phyloP scores from a whole-genome alignment of 1,139 yeast species.

The Tardiomyces digboiensis region DNA sequence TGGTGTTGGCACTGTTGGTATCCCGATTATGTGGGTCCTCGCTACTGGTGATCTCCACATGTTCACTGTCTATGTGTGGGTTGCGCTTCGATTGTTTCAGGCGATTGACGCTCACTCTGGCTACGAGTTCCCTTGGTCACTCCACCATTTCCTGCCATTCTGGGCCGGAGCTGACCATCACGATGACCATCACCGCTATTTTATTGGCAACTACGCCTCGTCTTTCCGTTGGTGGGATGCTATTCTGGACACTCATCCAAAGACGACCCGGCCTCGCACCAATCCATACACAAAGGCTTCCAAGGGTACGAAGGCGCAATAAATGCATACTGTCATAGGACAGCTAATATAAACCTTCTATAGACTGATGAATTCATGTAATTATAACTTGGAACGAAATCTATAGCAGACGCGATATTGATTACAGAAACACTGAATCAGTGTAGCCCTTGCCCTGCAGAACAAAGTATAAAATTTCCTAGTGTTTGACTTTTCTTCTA shows the following conservation, averaged over 20 bases:
- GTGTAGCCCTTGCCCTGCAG: too few relatives aligned
- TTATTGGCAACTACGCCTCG: slow-evolving; percentile 86
- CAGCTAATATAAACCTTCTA: too few relatives aligned
- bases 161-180: slow-evolving; percentile 99
- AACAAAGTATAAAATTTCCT: too few relatives aligned
- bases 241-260: slow-evolving; percentile 59
- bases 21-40: slow-evolving; percentile 66
- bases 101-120: slow-evolving; percentile 98
- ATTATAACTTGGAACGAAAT: too few relatives aligned
- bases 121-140: slow-evolving; percentile 94
- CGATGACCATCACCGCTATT: slow-evolving; percentile 92
- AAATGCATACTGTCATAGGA: too few relatives aligned
- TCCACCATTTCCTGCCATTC: slow-evolving; percentile 81
- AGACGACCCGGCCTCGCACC: slow-evolving; percentile 16
- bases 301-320: too few relatives aligned
- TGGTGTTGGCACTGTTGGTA: slow-evolving; percentile 92
- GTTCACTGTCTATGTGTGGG: slow-evolving; percentile 81
- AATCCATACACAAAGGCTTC: neutral
- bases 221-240: slow-evolving; percentile 95
- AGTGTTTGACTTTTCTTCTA: too few relatives aligned
- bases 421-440: too few relatives aligned
- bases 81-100: slow-evolving; percentile 78
- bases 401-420: too few relatives aligned
- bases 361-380: too few relatives aligned
- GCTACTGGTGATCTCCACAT: slow-evolving; percentile 60